A percentile compares a stretch with the other conserved stretches of the same genome.
Evolutionary conservation across 2,329 filamentous ascomycete species (phyloP).

Genomic region (Phyllosticta citrichinensis): DNA sequence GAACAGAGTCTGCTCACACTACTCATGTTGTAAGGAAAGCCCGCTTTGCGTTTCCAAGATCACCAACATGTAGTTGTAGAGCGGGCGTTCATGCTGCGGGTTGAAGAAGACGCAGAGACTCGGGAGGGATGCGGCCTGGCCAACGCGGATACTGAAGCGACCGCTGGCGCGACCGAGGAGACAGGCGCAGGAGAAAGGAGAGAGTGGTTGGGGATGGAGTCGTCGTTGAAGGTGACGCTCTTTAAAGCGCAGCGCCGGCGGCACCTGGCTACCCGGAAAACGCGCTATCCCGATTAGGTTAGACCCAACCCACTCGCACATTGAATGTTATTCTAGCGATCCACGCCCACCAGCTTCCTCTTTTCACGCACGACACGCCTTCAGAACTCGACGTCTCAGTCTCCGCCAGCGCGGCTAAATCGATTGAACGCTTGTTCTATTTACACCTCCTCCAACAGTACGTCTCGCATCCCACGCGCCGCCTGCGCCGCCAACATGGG

Average conservation of each 20-base stretch:
- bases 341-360: not conserved
- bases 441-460: conserved; percentile 14
- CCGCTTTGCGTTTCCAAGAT: conserved; percentile 9
- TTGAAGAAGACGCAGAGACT: not conserved
- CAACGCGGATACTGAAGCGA: not conserved
- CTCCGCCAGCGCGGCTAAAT: conserved; percentile 99
- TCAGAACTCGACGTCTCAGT: conserved; percentile 96
- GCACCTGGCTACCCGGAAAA: conserved; percentile 6
- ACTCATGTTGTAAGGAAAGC: conserved; percentile 21
- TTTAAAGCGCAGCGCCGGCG: conserved; percentile 9
- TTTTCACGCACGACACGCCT: conserved; percentile 13
- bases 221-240: conserved; percentile 8
- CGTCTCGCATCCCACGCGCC: conserved; percentile 4
- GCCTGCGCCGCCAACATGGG: not conserved
- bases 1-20: conserved; percentile 20
- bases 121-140: not conserved
- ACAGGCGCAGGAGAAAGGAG: not conserved
- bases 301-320: conserved; percentile 6
- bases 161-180: not conserved
- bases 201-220: not conserved
- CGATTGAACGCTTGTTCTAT: conserved; percentile 92
- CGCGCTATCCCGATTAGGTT: not conserved
- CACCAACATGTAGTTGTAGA: conserved; percentile 2
- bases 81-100: conserved; percentile 9
- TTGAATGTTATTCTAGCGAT: conserved; percentile 3